Conservation (phyloP, 495 filamentous ascomycete species). For the Daldinia grandis region DNA sequence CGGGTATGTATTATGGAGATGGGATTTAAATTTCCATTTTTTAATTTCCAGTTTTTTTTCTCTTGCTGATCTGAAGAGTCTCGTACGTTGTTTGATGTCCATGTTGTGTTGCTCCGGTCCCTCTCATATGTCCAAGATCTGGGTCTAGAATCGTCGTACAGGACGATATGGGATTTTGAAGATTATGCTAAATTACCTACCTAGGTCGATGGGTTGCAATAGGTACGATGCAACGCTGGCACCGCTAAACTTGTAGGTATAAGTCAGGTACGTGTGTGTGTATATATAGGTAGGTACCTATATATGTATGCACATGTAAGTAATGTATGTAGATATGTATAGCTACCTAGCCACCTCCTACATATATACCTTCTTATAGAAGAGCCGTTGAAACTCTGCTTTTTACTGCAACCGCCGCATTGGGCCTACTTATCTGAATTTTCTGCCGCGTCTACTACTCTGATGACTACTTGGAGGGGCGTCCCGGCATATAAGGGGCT, state of each 20-base stretch:
- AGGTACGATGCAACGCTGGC: conserved; percentile 7
- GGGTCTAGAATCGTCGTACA: not conserved
- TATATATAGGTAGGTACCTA: not conserved
- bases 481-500: not conserved
- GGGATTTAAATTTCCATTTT: not conserved
- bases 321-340: not conserved
- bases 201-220: not conserved
- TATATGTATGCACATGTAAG: not conserved
- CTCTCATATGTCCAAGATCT: not conserved
- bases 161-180: not conserved
- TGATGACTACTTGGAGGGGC: not conserved
- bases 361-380: not conserved
- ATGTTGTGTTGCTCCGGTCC: not conserved
- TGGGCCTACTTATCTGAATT: conserved; percentile 24
- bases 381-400: not conserved
- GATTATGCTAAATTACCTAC: conserved; percentile 3
- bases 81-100: not conserved
- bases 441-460: not conserved
- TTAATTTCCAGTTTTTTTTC: too few relatives aligned
- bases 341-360: too few relatives aligned
- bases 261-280: not conserved
- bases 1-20: not conserved
- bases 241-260: not conserved
- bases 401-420: conserved; percentile 8
- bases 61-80: not conserved